Evolutionary conservation across 139 green algal species (phyloP).

Genomic region (Coelastrella sp.): DNA sequence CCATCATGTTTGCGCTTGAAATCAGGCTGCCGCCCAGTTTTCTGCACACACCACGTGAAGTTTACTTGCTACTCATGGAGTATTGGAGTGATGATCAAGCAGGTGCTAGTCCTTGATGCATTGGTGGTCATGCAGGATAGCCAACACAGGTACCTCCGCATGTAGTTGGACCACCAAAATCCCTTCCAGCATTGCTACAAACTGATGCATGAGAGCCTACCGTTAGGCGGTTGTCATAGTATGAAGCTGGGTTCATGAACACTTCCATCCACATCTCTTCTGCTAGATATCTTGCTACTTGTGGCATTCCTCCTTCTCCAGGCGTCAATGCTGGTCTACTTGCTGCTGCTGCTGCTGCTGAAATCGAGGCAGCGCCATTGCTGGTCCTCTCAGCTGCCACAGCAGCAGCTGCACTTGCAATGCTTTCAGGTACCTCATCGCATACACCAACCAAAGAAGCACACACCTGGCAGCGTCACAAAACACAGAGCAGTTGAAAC

Average conservation of each 20-base stretch:
- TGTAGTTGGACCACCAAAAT: neutral
- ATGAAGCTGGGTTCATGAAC: neutral
- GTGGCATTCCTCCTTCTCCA: neutral
- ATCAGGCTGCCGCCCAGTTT: neutral
- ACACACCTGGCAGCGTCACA: too few relatives aligned
- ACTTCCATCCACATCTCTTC: neutral
- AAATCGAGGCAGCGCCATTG: too few relatives aligned
- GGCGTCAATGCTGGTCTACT: neutral
- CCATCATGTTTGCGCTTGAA: neutral
- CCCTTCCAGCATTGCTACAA: neutral
- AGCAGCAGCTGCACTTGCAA: neutral
- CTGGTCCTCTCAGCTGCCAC: neutral
- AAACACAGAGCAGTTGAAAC: too few relatives aligned
- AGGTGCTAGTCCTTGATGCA: neutral
- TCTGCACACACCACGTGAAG: neutral
- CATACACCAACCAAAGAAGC: neutral
- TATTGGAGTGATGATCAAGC: neutral
- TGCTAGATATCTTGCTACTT: neutral
- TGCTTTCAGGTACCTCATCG: neutral
- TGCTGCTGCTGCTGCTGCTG: neutral
- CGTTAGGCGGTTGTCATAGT: neutral
- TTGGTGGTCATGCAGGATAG: neutral
- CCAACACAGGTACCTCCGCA: too few relatives aligned
- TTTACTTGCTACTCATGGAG: neutral
- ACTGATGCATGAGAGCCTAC: too few relatives aligned